These are phyloP conservation scores for Saposhnikovia divaricata DNA, from an alignment of 129 eudicot species.

Conservation along the genomic window DNA sequence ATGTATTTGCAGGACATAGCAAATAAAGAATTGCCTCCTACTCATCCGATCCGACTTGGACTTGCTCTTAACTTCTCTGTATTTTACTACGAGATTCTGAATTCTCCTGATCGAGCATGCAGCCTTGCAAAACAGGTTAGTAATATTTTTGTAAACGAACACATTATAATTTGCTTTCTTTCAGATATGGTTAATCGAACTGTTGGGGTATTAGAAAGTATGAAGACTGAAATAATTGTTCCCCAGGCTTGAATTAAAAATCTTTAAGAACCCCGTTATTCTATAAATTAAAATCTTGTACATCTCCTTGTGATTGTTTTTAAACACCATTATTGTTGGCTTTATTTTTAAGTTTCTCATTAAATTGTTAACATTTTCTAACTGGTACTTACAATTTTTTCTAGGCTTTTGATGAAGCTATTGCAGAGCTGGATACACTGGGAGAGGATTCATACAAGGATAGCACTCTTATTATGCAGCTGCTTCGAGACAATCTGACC, in stretches of 20 bases:
- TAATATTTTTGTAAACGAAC: background rate
- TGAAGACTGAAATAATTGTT: no score
- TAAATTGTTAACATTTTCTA: background rate
- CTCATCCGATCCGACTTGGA: constrained; percentile 26
- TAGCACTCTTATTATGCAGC: constrained; percentile 9
- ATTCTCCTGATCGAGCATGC: constrained; percentile 24
- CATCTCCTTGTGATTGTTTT: no score
- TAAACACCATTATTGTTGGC: no score
- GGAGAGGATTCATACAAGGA: constrained; percentile 28
- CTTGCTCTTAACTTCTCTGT: constrained; percentile 28
- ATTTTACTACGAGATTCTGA: constrained; percentile 24
- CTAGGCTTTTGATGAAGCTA: constrained; percentile 27
- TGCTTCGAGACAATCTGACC: constrained; percentile 8
- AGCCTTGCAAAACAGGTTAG: constrained; percentile 27
- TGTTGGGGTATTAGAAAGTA: background rate
- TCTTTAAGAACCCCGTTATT: no score
- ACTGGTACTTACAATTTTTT: background rate
- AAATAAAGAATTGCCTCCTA: constrained; percentile 19
- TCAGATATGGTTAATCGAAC: background rate
- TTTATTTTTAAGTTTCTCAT: background rate
- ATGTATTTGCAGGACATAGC: constrained; percentile 21
- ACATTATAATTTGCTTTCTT: background rate
- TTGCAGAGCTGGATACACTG: constrained; percentile 23
- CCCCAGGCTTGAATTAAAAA: background rate
- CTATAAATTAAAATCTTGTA: no score